Percentiles rank a stretch among this genome's conserved stretches.
These are phyloP conservation scores for Plasmodium vivax DNA, from an alignment of 169 alveolate species.

Conservation along the genomic window DNA sequence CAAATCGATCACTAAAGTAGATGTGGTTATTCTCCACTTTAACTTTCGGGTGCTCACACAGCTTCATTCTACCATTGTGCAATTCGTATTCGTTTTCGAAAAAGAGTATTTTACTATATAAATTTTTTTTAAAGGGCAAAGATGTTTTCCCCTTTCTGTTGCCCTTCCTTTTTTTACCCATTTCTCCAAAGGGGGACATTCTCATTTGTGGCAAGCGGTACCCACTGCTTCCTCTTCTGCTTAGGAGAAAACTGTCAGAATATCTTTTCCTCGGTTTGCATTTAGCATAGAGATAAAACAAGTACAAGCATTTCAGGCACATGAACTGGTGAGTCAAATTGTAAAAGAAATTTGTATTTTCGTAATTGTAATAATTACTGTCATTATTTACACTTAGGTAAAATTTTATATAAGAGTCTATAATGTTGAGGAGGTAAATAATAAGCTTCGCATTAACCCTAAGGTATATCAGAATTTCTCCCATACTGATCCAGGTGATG, in stretches of 20 bases:
- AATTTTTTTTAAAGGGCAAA: background rate
- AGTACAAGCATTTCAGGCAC: constrained; percentile 60
- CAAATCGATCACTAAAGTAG: constrained; percentile 35
- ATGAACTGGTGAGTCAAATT: constrained; percentile 64
- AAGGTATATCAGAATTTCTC: constrained; percentile 59
- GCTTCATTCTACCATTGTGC: background rate
- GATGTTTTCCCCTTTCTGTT: background rate
- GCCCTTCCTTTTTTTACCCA: background rate
- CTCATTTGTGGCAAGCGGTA: background rate
- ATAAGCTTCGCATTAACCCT: constrained; percentile 35
- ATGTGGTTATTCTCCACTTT: constrained; percentile 17
- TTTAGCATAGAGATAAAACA: constrained; percentile 60
- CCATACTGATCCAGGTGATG: constrained; percentile 46
- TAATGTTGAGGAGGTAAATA: constrained; percentile 26
- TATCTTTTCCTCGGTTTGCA: background rate
- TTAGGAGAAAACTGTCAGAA: background rate
- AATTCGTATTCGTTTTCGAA: constrained; percentile 47
- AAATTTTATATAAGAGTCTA: constrained; percentile 43
- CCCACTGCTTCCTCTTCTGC: background rate
- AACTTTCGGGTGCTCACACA: constrained; percentile 24
- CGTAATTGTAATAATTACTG: constrained; percentile 31
- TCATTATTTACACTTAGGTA: constrained; percentile 52
- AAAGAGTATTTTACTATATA: constrained; percentile 62
- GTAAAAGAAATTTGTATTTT: constrained; percentile 41
- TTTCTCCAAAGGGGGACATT: background rate